Evolutionary conservation across 2,329 filamentous ascomycete species (phyloP), one percentile per base, ranked within the genome.

Genomic region (Curvularia hawaiiensis): DNA sequence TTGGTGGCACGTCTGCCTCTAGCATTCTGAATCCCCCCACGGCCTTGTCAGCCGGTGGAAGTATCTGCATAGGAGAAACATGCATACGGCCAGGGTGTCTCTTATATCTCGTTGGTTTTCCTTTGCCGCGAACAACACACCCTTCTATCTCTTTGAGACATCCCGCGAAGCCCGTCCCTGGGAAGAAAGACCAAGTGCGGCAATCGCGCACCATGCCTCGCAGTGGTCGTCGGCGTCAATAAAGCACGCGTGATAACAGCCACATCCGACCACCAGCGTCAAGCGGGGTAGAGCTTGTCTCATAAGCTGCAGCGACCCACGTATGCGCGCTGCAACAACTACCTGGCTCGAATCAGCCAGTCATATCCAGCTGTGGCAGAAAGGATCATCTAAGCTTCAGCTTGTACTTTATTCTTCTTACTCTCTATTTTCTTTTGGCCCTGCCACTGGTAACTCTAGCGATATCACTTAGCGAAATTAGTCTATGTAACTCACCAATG

Each of bases 241-340:
- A 45, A 43, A 45, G 44, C 31, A 56, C 16, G 49, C 56, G 49
- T 50, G 45, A 59, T 40, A 30, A 46, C 49, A 46, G 44, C 52
- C 44, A 52, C 49, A 38, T 50, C 50, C 45, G 51, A 41, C 49
- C 35, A 18, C 35, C 55, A 43, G 24, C 12, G 22, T 45, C 41
- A 41, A 54, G 51, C 26, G 52, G 51, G 45, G 51, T 54, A 14
- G 33, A 54, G 33, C 51, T 41, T 54, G 55, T 50, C 41, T 58
- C 24, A 47, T 33, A 24, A 28, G 40, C n/a, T 41, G 38, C 35
- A n/a, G 47, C 43, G 31, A 47, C 45, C 33, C 33, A 31, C 22
- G 33, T 46, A 58, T 45, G 33, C 54, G 33, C 54, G 30, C 50
- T 30, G 12, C 20, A 48, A 53, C 28, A 14, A 39, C 40, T 40